Conservation (phyloP, 345 rosid species). For the Populus tremula region DNA sequence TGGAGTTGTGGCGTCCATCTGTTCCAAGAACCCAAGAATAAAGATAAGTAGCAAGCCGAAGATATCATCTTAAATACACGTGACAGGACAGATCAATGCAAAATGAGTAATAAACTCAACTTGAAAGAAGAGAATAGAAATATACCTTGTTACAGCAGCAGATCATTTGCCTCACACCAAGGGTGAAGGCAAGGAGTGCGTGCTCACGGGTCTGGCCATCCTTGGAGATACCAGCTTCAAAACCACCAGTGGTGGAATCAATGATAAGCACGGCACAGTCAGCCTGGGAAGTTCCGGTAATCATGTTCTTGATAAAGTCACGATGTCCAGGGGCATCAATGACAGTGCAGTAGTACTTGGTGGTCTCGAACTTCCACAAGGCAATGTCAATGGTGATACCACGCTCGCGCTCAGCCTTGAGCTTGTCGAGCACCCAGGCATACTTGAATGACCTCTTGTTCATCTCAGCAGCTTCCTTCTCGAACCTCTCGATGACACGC, state of each 20-base stretch:
- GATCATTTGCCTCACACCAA: slow-evolving; percentile 73
- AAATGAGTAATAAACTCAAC: neutral
- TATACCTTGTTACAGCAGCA: slow-evolving; percentile 71
- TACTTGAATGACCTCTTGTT: slow-evolving; percentile 88
- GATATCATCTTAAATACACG: too few species aligned
- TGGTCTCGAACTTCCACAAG: slow-evolving; percentile 80
- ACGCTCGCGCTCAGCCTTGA: slow-evolving; percentile 84
- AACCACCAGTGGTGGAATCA: slow-evolving; percentile 83
- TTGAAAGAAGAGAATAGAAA: neutral
- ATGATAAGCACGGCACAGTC: slow-evolving; percentile 79
- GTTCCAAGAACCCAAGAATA: too few species aligned
- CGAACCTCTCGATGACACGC: slow-evolving; percentile 82
- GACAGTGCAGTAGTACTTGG: slow-evolving; percentile 76
- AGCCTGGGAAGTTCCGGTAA: slow-evolving; percentile 82
- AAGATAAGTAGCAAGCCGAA: too few species aligned
- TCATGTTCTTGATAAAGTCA: slow-evolving; percentile 82
- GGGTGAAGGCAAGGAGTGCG: slow-evolving; percentile 60
- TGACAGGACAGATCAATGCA: too few species aligned
- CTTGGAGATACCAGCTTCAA: slow-evolving; percentile 80
- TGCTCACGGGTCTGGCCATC: slow-evolving; percentile 81
- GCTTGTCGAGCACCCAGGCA: slow-evolving; percentile 85
- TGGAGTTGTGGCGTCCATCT: slow-evolving; percentile 23
- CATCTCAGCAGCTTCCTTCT: slow-evolving; percentile 94
- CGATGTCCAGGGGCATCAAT: slow-evolving; percentile 86
- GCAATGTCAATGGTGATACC: slow-evolving; percentile 86